Base-by-base conservation (phyloP, 495 filamentous ascomycete species). In the Niebla homalea region DNA sequence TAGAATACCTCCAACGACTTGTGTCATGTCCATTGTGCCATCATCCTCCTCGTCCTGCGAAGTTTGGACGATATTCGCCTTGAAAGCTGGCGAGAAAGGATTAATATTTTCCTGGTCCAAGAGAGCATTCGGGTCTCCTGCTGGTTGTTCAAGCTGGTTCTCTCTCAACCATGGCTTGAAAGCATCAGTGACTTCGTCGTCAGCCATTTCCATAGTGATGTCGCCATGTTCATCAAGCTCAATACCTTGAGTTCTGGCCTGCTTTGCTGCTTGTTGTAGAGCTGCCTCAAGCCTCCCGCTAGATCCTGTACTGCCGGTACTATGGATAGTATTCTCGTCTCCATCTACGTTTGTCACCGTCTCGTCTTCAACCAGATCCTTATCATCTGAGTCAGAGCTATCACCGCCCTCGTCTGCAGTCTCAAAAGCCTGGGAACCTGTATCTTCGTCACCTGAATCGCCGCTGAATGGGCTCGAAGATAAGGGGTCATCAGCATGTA, bases 381-480 rank as follows among this genome's bases (percentile, higher is more conserved):
- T 74, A 45, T 77, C 66, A 21, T 48, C 45, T 29, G 69, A 72
- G 22, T 55, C 62, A 6, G 65, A 69, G 7, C 67, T 70, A 23
- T 65, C 55, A 5, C 61, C 67, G 44, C 67, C 72, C 15, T 72
- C 74, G 42, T 75, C 78, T 18, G 79, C 78, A 4, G 61, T 65
- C 12, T 74, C 67, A 36, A 72, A 55, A 36, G 62, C 65, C 35
- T 71, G 70, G 22, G 61, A 52, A 14, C 64, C 65, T n/a, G 62
- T 70, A 45, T 75, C 77, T 51, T 84, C 83, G 10, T 70, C 76
- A 21, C 71, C 73, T 32, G 81, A 83, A 60, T 73, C 77, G 64
- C 82, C 70, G 54, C 87, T 89, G 53, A 81, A 85, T 5, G 88
- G 79, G 50, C 84, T 89, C 3, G 87, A 90, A 18, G 86, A 87